These are phyloP conservation scores for Debaryomyces sp. DNA, from an alignment of 1,139 yeast genomes.

Conservation along the genomic window DNA sequence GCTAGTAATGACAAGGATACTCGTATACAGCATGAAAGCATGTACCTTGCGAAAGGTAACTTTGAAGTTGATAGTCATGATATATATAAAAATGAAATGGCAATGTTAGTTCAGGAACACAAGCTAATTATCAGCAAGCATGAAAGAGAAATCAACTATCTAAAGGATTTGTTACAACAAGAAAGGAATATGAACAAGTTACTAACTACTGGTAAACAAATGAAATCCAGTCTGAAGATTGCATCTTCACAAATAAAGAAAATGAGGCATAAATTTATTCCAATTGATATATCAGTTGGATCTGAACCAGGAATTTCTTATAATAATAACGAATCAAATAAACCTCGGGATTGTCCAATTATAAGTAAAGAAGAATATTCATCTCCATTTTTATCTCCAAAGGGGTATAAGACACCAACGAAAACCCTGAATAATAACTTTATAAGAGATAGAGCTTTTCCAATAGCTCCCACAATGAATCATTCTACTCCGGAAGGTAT, in stretches of 20 bases:
- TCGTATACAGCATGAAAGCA: neutral
- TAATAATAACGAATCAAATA: neutral
- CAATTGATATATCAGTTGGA: conserved; percentile 18
- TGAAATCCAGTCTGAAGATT: neutral
- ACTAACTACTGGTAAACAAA: neutral
- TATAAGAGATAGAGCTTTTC: neutral
- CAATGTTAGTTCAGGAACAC: conserved; percentile 28
- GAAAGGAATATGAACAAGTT: conserved; percentile 22
- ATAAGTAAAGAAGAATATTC: neutral
- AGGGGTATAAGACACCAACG: neutral
- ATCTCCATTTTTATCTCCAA: neutral
- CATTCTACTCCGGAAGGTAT: neutral
- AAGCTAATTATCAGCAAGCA: conserved; percentile 28
- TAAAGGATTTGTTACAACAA: conserved; percentile 26
- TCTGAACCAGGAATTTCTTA: neutral
- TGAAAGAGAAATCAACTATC: conserved; percentile 30
- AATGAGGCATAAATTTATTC: conserved; percentile 21
- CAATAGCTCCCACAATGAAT: neutral
- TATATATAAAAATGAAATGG: conserved; percentile 26
- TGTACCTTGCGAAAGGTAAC: neutral
- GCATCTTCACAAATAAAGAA: conserved; percentile 7
- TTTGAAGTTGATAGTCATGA: neutral
- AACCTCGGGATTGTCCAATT: neutral
- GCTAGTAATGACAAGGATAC: neutral
- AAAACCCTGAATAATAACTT: neutral